phyloP scores from a whole-genome alignment of 345 rosid genomes.

The Hibiscus trionum region DNA sequence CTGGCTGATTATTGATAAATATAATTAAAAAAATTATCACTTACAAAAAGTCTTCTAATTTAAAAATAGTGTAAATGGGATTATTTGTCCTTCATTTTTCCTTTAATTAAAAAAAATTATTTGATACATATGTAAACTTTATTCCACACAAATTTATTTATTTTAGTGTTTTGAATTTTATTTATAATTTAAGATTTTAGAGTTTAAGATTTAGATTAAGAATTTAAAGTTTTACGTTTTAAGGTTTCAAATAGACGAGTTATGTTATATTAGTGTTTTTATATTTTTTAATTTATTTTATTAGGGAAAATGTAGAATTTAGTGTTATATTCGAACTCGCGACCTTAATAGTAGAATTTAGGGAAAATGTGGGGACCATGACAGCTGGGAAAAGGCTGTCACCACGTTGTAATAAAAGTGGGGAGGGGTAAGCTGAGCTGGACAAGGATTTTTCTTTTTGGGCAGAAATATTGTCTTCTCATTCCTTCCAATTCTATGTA shows the following conservation, averaged over 20 bases:
- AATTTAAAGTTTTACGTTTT: too few relatives aligned
- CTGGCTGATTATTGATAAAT: not conserved
- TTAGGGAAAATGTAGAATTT: too few relatives aligned
- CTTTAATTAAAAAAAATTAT: not conserved
- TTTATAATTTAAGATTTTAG: too few relatives aligned
- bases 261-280: too few relatives aligned
- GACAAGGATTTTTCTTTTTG: slow-evolving; percentile 5
- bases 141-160: too few relatives aligned
- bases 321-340: too few relatives aligned
- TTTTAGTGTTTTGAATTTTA: too few relatives aligned
- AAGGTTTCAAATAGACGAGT: too few relatives aligned
- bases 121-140: too few relatives aligned
- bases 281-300: too few relatives aligned
- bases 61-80: not conserved
- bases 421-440: slow-evolving; percentile 6
- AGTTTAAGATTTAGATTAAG: too few relatives aligned
- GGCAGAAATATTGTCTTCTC: not conserved
- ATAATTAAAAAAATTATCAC: not conserved
- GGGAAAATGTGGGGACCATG: slow-evolving; percentile 10
- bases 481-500: not conserved
- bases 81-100: not conserved
- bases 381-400: slow-evolving; percentile 43
- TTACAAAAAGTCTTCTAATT: not conserved
- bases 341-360: not conserved
- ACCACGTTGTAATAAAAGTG: slow-evolving; percentile 1